Evolutionary conservation across 1,284 basidiomycete species (phyloP).

Genomic region (Coniferiporia sulphurascens): DNA sequence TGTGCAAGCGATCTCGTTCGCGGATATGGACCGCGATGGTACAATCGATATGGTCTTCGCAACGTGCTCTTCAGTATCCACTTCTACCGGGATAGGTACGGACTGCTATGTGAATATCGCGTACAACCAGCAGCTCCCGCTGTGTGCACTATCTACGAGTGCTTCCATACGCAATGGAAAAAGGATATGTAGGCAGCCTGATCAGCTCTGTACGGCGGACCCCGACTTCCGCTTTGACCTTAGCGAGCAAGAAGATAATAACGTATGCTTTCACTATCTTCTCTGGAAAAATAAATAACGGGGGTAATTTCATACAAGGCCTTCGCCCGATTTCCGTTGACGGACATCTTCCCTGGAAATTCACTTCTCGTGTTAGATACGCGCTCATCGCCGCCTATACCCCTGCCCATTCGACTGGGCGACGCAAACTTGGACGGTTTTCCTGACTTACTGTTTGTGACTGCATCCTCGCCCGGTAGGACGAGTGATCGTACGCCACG

Average conservation of each 20-base stretch:
- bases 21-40: slow-evolving; percentile 93
- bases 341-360: slow-evolving; percentile 50
- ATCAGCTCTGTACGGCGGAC: slow-evolving; percentile 81
- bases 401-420: slow-evolving; percentile 78
- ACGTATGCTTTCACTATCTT: slow-evolving; percentile 39
- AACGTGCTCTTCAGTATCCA: slow-evolving; percentile 71
- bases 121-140: slow-evolving; percentile 87
- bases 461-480: slow-evolving; percentile 33
- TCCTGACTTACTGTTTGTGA: slow-evolving; percentile 82
- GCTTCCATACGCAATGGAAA: slow-evolving; percentile 45
- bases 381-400: slow-evolving; percentile 57
- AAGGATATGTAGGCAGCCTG: slow-evolving; percentile 67
- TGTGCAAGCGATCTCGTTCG: slow-evolving; percentile 80
- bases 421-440: slow-evolving; percentile 95
- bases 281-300: not conserved
- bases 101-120: slow-evolving; percentile 87
- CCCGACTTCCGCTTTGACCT: slow-evolving; percentile 78
- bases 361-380: slow-evolving; percentile 65
- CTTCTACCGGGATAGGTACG: slow-evolving; percentile 61
- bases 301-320: slow-evolving; percentile 37
- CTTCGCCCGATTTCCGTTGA: slow-evolving; percentile 64
- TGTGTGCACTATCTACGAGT: slow-evolving; percentile 60
- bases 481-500: slow-evolving; percentile 50
- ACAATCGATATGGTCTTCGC: slow-evolving; percentile 95
- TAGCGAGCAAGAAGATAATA: slow-evolving; percentile 42